These are phyloP conservation scores for Phragmites australis DNA, from an alignment of 176 grass and related monocot species.

Conservation along the genomic window DNA sequence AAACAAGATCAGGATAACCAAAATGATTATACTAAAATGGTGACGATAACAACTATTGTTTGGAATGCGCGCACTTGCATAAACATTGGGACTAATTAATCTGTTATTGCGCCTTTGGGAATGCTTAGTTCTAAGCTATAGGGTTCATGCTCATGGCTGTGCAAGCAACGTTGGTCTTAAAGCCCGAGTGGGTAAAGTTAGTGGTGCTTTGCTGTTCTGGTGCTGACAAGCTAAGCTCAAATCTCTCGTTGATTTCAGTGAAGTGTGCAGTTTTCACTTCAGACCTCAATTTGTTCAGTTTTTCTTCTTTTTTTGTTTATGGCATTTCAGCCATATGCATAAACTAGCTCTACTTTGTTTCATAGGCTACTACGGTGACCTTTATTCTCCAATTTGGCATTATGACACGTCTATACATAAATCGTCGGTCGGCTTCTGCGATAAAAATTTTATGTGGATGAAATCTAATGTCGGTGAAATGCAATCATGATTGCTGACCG, in stretches of 20 bases:
- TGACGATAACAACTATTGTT: not conserved
- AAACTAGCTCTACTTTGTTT: not conserved
- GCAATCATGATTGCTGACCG: slow-evolving; percentile 28
- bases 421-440: not conserved
- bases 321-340: not conserved
- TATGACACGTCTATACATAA: not conserved
- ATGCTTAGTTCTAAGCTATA: slow-evolving; percentile 22
- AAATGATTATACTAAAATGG: slow-evolving; percentile 9
- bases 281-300: slow-evolving; percentile 11
- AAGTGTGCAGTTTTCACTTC: slow-evolving; percentile 8
- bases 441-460: not conserved
- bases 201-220: slow-evolving; percentile 26
- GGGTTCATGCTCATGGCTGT: slow-evolving; percentile 27
- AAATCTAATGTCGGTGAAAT: slow-evolving; percentile 42
- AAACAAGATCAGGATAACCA: slow-evolving; percentile 3
- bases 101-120: slow-evolving; percentile 8
- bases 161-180: slow-evolving; percentile 21
- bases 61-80: slow-evolving; percentile 21
- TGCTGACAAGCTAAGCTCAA: slow-evolving; percentile 32
- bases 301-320: not conserved
- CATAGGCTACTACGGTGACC: not conserved
- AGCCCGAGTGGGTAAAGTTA: slow-evolving; percentile 30
- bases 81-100: slow-evolving; percentile 21
- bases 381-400: not conserved
- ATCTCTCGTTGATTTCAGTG: slow-evolving; percentile 10